A percentile compares a stretch with the other conserved stretches of the same genome.
Conservation (phyloP, 2,329 filamentous ascomycete genomes). For the Fusarium siculi region DNA sequence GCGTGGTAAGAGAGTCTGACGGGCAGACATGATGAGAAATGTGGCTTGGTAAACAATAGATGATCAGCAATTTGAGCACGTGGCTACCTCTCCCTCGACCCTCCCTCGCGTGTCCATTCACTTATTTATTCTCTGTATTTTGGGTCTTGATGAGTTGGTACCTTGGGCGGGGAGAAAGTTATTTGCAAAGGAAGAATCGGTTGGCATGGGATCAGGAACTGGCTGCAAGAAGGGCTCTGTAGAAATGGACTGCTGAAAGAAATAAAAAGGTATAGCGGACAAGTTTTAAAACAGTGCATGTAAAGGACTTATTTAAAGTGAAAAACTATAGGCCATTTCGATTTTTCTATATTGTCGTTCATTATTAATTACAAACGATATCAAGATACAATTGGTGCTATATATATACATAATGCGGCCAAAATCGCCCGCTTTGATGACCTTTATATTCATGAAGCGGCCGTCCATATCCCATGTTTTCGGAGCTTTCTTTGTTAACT, state of each 20-base stretch:
- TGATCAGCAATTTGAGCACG: constrained; percentile 18
- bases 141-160: constrained; percentile 5
- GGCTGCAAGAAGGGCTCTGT: constrained; percentile 19
- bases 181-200: not conserved
- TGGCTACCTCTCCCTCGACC: not conserved
- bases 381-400: not conserved
- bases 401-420: not conserved
- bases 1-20: constrained; percentile 13
- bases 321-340: not conserved
- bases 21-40: constrained; percentile 16
- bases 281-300: not conserved
- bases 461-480: not conserved
- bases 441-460: constrained; percentile 19
- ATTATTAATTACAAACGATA: constrained; percentile 8
- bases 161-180: not conserved
- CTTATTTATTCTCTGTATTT: constrained; percentile 13
- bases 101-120: not conserved
- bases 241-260: constrained; percentile 14
- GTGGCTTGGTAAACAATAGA: constrained; percentile 31
- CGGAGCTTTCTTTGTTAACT: not conserved
- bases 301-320: constrained; percentile 7
- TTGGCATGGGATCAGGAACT: constrained; percentile 10
- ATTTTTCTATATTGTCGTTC: not conserved
- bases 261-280: not conserved
- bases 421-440: constrained; percentile 5